Evolutionary conservation across 257 asterid species (phyloP).

Genomic region (Rehmannia glutinosa): DNA sequence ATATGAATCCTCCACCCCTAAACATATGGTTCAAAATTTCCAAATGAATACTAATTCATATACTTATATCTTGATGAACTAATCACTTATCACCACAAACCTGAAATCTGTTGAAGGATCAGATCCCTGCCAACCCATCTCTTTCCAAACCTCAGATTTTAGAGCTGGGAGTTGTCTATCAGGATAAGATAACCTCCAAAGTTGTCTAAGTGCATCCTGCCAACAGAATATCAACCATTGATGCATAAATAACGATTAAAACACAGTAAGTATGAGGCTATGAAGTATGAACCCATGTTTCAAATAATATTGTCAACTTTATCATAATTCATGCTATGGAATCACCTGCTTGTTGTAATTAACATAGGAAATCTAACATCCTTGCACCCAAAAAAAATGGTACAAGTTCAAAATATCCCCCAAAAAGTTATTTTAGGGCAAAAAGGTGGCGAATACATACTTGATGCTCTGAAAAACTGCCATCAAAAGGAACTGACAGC

Average conservation of each 20-base stretch:
- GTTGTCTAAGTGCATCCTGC: slow-evolving; percentile 86
- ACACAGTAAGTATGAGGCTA: not conserved
- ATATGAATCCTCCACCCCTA: slow-evolving; percentile 98
- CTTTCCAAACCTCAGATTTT: slow-evolving; percentile 95
- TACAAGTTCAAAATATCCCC: not conserved
- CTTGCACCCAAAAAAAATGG: not conserved
- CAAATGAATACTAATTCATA: slow-evolving; percentile 8
- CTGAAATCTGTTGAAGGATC: slow-evolving; percentile 99
- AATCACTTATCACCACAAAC: slow-evolving; percentile 29
- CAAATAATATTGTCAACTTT: not conserved
- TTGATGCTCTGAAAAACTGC: slow-evolving; percentile 72
- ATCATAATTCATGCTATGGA: not conserved
- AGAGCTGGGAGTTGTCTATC: slow-evolving; percentile 76
- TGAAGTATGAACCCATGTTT: not conserved
- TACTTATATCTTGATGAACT: not conserved
- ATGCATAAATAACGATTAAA: not conserved
- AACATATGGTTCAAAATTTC: slow-evolving; percentile 16
- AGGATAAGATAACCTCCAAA: slow-evolving; percentile 92
- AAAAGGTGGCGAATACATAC: slow-evolving; percentile 36
- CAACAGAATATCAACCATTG: slow-evolving; percentile 14
- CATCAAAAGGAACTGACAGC: slow-evolving; percentile 81
- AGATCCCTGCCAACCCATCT: slow-evolving; percentile 99
- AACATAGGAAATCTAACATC: not conserved
- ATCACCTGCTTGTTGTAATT: not conserved
- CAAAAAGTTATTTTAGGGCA: not conserved